Percentiles rank a stretch among this genome's conserved stretches.
Conservation (phyloP, 371 early-diverging fungal genomes). For the Blastocladiella emersonii region DNA sequence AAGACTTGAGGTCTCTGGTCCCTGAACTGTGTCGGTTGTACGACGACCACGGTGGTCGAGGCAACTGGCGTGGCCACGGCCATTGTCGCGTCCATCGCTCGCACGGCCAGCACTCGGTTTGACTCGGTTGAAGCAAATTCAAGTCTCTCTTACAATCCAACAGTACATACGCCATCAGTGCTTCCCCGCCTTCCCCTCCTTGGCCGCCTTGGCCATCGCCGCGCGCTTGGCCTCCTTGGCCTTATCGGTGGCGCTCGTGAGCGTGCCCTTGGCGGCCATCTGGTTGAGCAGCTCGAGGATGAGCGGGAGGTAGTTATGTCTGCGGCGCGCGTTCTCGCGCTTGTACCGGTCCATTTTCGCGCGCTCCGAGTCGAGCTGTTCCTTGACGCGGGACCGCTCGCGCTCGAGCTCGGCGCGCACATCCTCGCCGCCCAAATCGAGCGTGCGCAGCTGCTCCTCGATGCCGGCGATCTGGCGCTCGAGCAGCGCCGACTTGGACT, state of each 20-base stretch:
- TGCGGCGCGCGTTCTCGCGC: conserved; percentile 57
- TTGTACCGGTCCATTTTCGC: conserved; percentile 17
- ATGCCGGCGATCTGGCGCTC: conserved; percentile 23
- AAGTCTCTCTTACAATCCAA: no score
- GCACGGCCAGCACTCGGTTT: no score
- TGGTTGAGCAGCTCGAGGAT: conserved; percentile 49
- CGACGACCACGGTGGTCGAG: no score
- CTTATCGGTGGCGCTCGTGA: conserved; percentile 32
- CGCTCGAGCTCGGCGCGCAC: conserved; percentile 14
- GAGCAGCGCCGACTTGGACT: background rate
- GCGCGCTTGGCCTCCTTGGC: conserved; percentile 19
- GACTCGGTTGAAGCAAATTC: no score
- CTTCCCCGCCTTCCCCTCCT: background rate
- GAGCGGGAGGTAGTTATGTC: conserved; percentile 71
- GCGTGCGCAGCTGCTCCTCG: conserved; percentile 31
- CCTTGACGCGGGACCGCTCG: background rate
- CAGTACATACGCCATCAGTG: no score
- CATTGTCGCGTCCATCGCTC: no score
- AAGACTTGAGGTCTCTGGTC: no score
- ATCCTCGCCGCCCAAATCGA: conserved; percentile 23
- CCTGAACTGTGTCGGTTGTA: no score
- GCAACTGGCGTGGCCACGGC: no score
- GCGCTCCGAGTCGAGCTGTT: conserved; percentile 6
- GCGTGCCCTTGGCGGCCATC: conserved; percentile 44
- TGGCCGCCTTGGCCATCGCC: background rate